Percentiles rank a stretch among this genome's conserved stretches.
Evolutionary conservation across 2,329 filamentous ascomycete species (phyloP).

Genomic region (Dothideomycetidae sp.): DNA sequence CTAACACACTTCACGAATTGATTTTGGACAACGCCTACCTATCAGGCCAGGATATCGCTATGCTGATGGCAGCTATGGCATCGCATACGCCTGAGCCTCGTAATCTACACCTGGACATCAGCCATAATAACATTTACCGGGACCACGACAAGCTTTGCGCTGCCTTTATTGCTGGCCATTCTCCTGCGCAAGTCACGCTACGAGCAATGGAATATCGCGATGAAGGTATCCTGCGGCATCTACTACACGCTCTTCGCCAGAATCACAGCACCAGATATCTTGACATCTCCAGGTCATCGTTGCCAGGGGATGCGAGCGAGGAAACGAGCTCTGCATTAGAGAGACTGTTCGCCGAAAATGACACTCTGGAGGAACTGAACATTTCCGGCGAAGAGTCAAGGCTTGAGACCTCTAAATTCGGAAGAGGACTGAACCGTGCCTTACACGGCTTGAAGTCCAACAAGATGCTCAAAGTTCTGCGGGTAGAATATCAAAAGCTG

Average conservation of each 20-base stretch:
- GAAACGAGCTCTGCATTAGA: conserved; percentile 52
- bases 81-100: conserved; percentile 35
- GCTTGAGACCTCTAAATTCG: conserved; percentile 55
- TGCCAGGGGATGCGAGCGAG: conserved; percentile 53
- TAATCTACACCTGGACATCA: conserved; percentile 51
- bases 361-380: conserved; percentile 51
- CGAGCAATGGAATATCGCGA: conserved; percentile 55
- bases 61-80: conserved; percentile 50
- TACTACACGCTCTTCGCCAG: conserved; percentile 45
- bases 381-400: conserved; percentile 59
- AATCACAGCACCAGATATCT: conserved; percentile 51
- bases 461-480: conserved; percentile 44
- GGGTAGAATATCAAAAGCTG: conserved; percentile 54
- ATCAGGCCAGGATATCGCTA: conserved; percentile 49
- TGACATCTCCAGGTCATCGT: conserved; percentile 55
- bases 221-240: conserved; percentile 47
- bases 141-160: conserved; percentile 38
- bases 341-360: conserved; percentile 51
- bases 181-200: conserved; percentile 51
- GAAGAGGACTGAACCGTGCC: conserved; percentile 53
- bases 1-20: conserved; percentile 45
- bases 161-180: conserved; percentile 37
- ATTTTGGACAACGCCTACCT: conserved; percentile 53
- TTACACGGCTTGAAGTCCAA: conserved; percentile 51
- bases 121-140: conserved; percentile 45